Percentiles rank a stretch among this genome's conserved stretches.
Conservation (phyloP, 768 basidiomycete genomes). For the Rhizopogon rudus region DNA sequence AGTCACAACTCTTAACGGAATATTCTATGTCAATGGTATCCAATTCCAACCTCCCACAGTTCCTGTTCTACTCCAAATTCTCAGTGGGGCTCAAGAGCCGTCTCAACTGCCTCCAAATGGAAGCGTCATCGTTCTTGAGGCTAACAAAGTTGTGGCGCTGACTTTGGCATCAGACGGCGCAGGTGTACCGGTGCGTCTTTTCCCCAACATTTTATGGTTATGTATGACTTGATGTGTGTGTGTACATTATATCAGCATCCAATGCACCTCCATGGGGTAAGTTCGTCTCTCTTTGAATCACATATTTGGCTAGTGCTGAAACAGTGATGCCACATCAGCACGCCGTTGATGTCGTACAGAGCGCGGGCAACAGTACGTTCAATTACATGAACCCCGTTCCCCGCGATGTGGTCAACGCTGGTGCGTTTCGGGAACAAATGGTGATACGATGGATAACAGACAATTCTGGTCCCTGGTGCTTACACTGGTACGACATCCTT, state of each 20-base stretch:
- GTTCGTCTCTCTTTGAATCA: background rate
- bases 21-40: constrained; percentile 8
- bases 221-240: background rate
- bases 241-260: constrained; percentile 10
- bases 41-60: constrained; percentile 5
- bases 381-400: constrained; percentile 35
- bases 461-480: constrained; percentile 57
- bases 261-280: constrained; percentile 18
- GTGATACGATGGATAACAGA: constrained; percentile 56
- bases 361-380: constrained; percentile 17
- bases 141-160: constrained; percentile 11
- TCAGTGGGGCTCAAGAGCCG: constrained; percentile 15
- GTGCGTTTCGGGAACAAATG: constrained; percentile 33
- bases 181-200: constrained; percentile 22
- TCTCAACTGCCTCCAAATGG: constrained; percentile 11
- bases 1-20: background rate
- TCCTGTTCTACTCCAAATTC: constrained; percentile 17
- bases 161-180: constrained; percentile 13
- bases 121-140: constrained; percentile 11
- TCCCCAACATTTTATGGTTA: background rate
- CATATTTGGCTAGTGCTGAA: background rate
- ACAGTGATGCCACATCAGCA: constrained; percentile 16
- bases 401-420: constrained; percentile 23
- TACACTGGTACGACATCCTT: constrained; percentile 13
- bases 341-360: constrained; percentile 29